These are phyloP conservation scores for Acanthamoeba healyi DNA, from an alignment of 208 protist genomes.

Conservation along the genomic window DNA sequence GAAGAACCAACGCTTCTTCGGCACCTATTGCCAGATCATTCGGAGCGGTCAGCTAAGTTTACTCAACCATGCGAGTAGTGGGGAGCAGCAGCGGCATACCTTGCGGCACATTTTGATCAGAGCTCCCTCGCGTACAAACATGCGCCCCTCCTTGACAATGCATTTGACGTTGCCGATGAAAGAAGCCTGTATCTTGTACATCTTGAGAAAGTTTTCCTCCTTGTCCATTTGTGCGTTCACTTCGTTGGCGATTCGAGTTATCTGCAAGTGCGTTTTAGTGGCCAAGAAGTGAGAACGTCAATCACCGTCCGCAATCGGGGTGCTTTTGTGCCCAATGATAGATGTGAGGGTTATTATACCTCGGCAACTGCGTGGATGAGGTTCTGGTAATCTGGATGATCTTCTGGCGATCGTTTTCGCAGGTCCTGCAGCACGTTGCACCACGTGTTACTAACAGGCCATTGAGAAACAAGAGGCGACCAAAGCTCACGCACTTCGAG, in stretches of 20 bases:
- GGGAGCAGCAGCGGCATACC: background rate
- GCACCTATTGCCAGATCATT: background rate
- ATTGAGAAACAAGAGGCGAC: background rate
- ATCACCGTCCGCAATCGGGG: no score
- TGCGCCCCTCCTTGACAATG: slow-evolving; percentile 23
- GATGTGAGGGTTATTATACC: background rate
- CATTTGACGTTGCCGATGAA: slow-evolving; percentile 48
- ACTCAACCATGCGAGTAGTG: no score
- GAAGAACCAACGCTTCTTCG: slow-evolving; percentile 62
- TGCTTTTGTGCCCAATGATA: no score
- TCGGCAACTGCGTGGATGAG: background rate
- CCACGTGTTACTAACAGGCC: no score
- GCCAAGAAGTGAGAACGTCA: no score
- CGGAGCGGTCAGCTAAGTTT: no score
- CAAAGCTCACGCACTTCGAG: background rate
- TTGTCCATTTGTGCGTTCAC: slow-evolving; percentile 19
- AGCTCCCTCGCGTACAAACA: slow-evolving; percentile 22
- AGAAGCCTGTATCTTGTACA: slow-evolving; percentile 23
- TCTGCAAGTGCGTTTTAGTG: no score
- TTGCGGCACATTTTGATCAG: slow-evolving; percentile 56
- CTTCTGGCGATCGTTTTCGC: slow-evolving; percentile 16
- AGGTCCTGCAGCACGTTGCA: slow-evolving; percentile 29
- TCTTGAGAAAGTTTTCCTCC: slow-evolving; percentile 40
- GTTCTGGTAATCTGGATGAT: slow-evolving; percentile 1
- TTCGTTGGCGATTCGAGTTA: background rate